Percentiles rank a stretch among this genome's conserved stretches.
Conservation (phyloP, 192 early-diverging fungal genomes). For the Glomus cerebriforme region DNA sequence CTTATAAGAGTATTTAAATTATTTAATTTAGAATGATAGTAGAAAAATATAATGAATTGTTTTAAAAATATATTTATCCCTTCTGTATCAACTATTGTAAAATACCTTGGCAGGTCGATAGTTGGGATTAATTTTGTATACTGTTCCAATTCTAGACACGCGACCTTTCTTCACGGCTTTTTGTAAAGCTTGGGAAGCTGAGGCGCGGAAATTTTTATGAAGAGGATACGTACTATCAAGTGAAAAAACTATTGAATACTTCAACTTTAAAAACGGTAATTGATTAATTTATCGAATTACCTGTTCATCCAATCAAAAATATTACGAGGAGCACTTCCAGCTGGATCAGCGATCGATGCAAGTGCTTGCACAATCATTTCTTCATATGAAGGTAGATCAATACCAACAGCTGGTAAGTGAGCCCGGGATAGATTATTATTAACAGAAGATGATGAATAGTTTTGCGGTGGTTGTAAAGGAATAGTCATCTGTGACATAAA, state of each 20-base stretch:
- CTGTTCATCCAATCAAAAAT: slow-evolving; percentile 52
- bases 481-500: neutral
- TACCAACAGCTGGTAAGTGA: slow-evolving; percentile 9
- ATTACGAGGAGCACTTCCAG: slow-evolving; percentile 45
- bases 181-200: slow-evolving; percentile 50
- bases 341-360: slow-evolving; percentile 39
- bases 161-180: slow-evolving; percentile 54
- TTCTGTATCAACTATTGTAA: neutral
- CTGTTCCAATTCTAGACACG: slow-evolving; percentile 43
- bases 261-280: neutral
- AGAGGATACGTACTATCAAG: slow-evolving; percentile 45
- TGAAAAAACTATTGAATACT: neutral
- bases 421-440: neutral
- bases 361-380: slow-evolving; percentile 57
- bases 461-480: neutral
- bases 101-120: slow-evolving; percentile 47
- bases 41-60: neutral
- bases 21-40: neutral
- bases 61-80: neutral
- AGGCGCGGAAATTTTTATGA: slow-evolving; percentile 46
- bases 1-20: neutral
- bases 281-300: slow-evolving; percentile 29
- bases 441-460: neutral
- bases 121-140: slow-evolving; percentile 50
- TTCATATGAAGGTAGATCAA: slow-evolving; percentile 50